Conservation (phyloP, 1,139 yeast species). For the Yamadazyma buinensis region DNA sequence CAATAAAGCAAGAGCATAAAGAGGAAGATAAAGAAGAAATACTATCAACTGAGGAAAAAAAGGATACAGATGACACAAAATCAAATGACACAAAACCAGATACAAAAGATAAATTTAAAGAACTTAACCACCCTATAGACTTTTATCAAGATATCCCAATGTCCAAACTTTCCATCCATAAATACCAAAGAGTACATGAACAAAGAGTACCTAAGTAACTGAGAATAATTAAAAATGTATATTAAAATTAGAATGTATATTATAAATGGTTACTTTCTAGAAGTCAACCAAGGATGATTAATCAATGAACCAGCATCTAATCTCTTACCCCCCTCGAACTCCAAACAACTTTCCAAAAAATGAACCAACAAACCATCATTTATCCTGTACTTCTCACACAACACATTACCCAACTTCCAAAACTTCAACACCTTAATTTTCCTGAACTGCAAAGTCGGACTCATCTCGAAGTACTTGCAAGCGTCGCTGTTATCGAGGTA, state of each 20-base stretch:
- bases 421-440: conserved; percentile 62
- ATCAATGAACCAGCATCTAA: conserved; percentile 40
- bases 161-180: conserved; percentile 1
- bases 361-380: conserved; percentile 29
- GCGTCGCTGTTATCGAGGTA: conserved; percentile 48
- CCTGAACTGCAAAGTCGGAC: conserved; percentile 39
- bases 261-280: no score
- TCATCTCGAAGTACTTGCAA: conserved; percentile 47
- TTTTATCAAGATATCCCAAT: conserved; percentile 7
- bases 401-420: conserved; percentile 66
- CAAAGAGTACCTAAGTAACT: no score
- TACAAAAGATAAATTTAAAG: neutral
- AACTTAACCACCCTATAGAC: conserved; percentile 1
- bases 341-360: conserved; percentile 37
- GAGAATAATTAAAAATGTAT: no score
- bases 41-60: conserved; percentile 2
- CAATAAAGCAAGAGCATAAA: conserved; percentile 4
- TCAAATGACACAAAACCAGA: conserved; percentile 2
- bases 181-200: no score
- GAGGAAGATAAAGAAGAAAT: conserved; percentile 6
- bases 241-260: no score
- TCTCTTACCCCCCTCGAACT: conserved; percentile 30
- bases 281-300: conserved; percentile 37
- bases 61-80: conserved; percentile 2
- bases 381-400: conserved; percentile 53